phyloP scores from a whole-genome alignment of 768 basidiomycete genomes.

The Leccinum subgranulosum region DNA sequence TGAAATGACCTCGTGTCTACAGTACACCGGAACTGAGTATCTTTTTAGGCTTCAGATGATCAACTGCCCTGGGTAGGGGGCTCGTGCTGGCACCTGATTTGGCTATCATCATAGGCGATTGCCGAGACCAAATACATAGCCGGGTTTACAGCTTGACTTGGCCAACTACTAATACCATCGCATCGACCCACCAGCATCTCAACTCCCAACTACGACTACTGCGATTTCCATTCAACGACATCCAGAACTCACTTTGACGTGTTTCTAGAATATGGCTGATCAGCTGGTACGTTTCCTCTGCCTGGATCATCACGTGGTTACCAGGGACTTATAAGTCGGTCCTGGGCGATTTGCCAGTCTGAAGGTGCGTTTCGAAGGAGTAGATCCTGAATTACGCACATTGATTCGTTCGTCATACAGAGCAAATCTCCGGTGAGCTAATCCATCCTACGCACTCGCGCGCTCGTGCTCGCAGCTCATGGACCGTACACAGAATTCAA shows the following conservation, averaged over 20 bases:
- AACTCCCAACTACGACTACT: conserved; percentile 3
- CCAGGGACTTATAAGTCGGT: conserved; percentile 14
- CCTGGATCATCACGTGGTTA: conserved; percentile 8
- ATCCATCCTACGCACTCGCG: neutral
- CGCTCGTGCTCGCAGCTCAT: conserved; percentile 2
- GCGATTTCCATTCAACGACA: neutral
- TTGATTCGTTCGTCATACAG: conserved; percentile 37
- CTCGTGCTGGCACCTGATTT: conserved; percentile 15
- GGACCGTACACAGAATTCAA: conserved; percentile 77
- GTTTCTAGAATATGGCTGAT: conserved; percentile 47
- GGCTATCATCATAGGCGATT: conserved; percentile 26
- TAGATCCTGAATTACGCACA: neutral
- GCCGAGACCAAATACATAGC: conserved; percentile 27
- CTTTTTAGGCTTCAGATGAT: neutral
- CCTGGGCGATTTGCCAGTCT: conserved; percentile 37
- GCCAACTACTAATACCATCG: conserved; percentile 4
- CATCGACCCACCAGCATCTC: conserved; percentile 1
- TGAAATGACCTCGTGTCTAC: neutral
- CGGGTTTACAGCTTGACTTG: conserved; percentile 1
- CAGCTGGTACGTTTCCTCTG: conserved; percentile 44
- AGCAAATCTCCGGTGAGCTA: conserved; percentile 83
- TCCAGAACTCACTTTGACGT: neutral
- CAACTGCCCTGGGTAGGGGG: conserved; percentile 18
- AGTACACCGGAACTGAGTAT: neutral
- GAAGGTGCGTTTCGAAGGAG: conserved; percentile 43